phyloP scores from a whole-genome alignment of 1,139 yeast genomes.

The Debaryomycetaceae sp. region DNA sequence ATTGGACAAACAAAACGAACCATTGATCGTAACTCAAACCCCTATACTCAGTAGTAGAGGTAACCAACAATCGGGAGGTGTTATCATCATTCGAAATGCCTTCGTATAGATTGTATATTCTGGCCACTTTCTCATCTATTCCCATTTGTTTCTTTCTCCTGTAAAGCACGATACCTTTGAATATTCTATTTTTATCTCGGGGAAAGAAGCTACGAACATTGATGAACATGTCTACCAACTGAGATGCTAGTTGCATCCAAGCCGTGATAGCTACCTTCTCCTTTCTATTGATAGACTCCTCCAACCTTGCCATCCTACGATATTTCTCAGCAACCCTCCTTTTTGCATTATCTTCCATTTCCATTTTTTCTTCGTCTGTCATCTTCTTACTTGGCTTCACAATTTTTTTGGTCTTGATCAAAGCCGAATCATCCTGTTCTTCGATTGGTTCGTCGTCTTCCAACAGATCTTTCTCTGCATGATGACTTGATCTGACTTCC shows the following conservation, averaged over 20 bases:
- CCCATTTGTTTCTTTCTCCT: conserved; percentile 59
- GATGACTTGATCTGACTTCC: conserved; percentile 41
- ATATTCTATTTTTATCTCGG: conserved; percentile 62
- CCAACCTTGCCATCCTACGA: conserved; percentile 56
- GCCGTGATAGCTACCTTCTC: conserved; percentile 63
- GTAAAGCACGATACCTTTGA: conserved; percentile 65
- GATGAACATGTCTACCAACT: conserved; percentile 76
- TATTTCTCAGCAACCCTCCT: conserved; percentile 63
- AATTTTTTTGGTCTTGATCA: conserved; percentile 23
- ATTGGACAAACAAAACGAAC: conserved; percentile 81
- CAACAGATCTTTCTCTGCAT: conserved; percentile 12
- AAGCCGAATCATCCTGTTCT: conserved; percentile 12
- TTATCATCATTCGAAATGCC: conserved; percentile 49
- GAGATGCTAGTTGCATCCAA: conserved; percentile 85
- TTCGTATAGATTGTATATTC: conserved; percentile 63
- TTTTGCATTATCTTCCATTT: conserved; percentile 57
- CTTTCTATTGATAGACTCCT: conserved; percentile 49
- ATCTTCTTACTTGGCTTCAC: conserved; percentile 26
- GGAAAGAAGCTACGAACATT: conserved; percentile 77
- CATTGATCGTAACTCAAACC: conserved; percentile 77
- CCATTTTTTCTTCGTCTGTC: conserved; percentile 54
- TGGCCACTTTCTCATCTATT: conserved; percentile 67
- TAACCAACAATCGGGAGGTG: conserved; percentile 33
- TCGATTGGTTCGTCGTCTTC: conserved; percentile 9
- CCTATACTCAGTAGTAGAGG: conserved; percentile 56